Percentiles rank a stretch among this genome's conserved stretches.
phyloP scores from a whole-genome alignment of 495 filamentous ascomycete genomes.

The Oleoguttula mirabilis region DNA sequence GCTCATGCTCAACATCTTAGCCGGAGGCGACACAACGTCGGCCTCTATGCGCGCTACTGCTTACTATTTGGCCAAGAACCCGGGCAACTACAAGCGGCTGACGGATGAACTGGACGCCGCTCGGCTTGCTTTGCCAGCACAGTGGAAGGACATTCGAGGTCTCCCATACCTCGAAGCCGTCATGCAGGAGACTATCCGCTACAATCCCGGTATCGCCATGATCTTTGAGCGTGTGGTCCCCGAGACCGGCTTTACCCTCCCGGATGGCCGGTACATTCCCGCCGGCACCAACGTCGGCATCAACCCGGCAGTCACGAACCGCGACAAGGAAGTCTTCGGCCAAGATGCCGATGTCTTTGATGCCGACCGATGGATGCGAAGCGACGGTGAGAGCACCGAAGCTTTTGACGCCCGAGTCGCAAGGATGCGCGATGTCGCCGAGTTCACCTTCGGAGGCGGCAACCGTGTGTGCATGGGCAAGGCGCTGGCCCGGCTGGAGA shows the following conservation, averaged over 20 bases:
- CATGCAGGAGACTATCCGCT: slow-evolving; percentile 14
- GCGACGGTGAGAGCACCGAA: slow-evolving; percentile 4
- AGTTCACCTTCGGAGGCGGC: slow-evolving; percentile 11
- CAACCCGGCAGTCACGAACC: slow-evolving; percentile 13
- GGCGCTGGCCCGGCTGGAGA: slow-evolving; percentile 6
- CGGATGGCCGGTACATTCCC: slow-evolving; percentile 11
- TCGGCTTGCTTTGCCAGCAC: neutral
- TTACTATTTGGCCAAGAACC: neutral
- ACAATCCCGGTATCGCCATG: slow-evolving; percentile 7
- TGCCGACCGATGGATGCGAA: slow-evolving; percentile 16
- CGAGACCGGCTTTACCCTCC: neutral
- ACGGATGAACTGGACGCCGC: neutral
- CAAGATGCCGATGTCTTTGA: slow-evolving; percentile 10
- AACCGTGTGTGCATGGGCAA: slow-evolving; percentile 9
- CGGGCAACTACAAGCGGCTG: neutral
- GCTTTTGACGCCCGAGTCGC: neutral
- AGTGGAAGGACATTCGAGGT: neutral
- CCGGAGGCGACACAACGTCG: neutral
- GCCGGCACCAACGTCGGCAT: slow-evolving; percentile 14
- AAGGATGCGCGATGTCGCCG: slow-evolving; percentile 2
- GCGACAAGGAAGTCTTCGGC: slow-evolving; percentile 10
- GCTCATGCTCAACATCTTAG: neutral
- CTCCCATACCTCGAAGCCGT: slow-evolving; percentile 17
- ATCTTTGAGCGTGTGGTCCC: slow-evolving; percentile 5
- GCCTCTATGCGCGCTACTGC: neutral